Percentiles rank a stretch among this genome's conserved stretches.
Conservation (phyloP, 2,329 filamentous ascomycete genomes). For the Penicillium sp. region DNA sequence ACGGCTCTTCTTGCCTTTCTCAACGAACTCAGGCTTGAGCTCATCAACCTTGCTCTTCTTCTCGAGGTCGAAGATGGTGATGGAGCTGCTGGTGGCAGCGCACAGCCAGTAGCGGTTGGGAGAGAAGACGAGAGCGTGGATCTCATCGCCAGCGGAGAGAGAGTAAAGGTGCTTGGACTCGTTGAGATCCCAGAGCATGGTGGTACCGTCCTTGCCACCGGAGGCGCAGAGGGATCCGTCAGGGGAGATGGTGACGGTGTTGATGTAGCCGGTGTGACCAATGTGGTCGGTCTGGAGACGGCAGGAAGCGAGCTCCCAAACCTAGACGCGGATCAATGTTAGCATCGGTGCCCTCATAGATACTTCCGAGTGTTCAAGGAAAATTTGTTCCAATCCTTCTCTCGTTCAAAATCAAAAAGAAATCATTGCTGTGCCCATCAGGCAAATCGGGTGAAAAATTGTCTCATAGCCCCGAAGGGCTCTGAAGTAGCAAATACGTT, state of each 20-base stretch:
- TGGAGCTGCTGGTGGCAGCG: constrained; percentile 92
- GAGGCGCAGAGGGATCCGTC: constrained; percentile 98
- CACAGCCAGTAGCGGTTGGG: constrained; percentile 99
- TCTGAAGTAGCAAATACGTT: constrained; percentile 99
- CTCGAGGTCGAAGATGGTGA: constrained; percentile 99
- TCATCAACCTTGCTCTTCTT: constrained; percentile 99
- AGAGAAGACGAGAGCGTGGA: constrained; percentile 99
- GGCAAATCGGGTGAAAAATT: constrained; percentile 70
- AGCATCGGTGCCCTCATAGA: constrained; percentile 16
- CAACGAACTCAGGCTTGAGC: constrained; percentile 96
- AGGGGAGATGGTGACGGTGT: constrained; percentile 99
- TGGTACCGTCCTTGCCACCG: constrained; percentile 99
- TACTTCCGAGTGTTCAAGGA: constrained; percentile 7
- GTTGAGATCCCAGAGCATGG: constrained; percentile 99
- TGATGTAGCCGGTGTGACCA: constrained; percentile 98
- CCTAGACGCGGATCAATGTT: constrained; percentile 53
- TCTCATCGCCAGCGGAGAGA: constrained; percentile 98
- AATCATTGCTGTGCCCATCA: constrained; percentile 35
- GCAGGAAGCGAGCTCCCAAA: constrained; percentile 99
- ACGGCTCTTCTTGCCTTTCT: constrained; percentile 97
- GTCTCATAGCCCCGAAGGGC: constrained; percentile 91
- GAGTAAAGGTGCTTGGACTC: constrained; percentile 99
- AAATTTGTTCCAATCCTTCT: constrained; percentile 16
- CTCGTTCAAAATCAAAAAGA: constrained; percentile 15
- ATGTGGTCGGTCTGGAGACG: constrained; percentile 99